Base-by-base conservation (phyloP, 2,329 filamentous ascomycete genomes). In the Cladosporium sp. region DNA sequence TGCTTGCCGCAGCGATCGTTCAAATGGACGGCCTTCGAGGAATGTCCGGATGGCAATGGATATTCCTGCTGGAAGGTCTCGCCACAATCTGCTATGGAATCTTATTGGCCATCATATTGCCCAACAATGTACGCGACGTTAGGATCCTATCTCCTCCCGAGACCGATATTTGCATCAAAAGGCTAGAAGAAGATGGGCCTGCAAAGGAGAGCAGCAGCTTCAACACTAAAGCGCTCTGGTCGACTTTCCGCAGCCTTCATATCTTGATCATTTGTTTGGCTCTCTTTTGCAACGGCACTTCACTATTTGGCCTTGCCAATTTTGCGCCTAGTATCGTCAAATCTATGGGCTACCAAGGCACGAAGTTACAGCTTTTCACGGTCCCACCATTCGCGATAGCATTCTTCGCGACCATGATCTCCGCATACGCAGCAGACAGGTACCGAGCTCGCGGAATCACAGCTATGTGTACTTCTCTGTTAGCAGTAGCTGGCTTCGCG, bases 361-460 rank as follows among this genome's bases (percentile, higher is more conserved):
- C 89, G 1, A 84, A 79, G 8, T 86, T 89, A 0, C 91, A 93
- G 72, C 83, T 94, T 1, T 83, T 93, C 58, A 88, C 84, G 12
- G 90, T 93, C 0, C 90, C 91, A 0, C 91, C 91, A 0, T 94
- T 94, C 72, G 90, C 87, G 0, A 85, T 83, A 0, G 91, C 90
- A 0, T 89, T 89, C 2, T 72, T 90, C 1, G 70, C 92, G 6
- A 94, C 91, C 0, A 82, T 94, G 2, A 64, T 80, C 3, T 80
- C 93, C 44, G 91, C 93, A 0, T 93, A 87, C 71, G 78, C 91
- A 50, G 92, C 92, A 0, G 93, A 97, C 75, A 85, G 88, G 1
- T 90, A 89, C 0, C 80, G 85, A 4, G 84, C 87, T 68, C 87
- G 93, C 56, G 93, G 92, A 0, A 77, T 93, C 23, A 95, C 90